Base-by-base conservation (phyloP, 148 eudicot genomes). In the Nepenthes gracilis region DNA sequence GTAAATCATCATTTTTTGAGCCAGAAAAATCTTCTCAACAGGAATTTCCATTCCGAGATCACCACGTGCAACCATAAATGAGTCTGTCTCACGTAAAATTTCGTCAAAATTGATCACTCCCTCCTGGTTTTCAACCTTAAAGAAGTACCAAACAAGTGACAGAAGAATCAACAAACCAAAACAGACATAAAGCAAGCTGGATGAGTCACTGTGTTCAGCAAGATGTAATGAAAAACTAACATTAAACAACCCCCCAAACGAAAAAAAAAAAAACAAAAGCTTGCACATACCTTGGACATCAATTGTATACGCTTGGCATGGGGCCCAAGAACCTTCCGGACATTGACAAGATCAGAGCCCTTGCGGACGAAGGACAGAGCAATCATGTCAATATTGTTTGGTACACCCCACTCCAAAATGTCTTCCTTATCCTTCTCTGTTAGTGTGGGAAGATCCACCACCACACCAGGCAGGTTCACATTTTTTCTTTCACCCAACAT, bases 1-100 rank as follows among this genome's bases (percentile, higher is more conserved):
- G 74, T 87, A 87, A 50, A 87, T 87, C 96, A 87, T 87, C 96
- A 85, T 82, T 47, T 85, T 85, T 47, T 87, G 95, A 5, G 96
- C 90, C 12, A 87, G 77, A 79, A 87, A 87, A 23, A 87, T 87
- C 70, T 87, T 87, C 69, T 87, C 96, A 13, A 87, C 86, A 1
- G 96, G 96, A 45, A 87, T 87, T 75, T 87, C 96, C 96, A 85
- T 87, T 60, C 96, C 96, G 36, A 87, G 87, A 70, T 85, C 96
- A 54, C 96, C 96, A 69, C 96, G 88, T 2, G 96, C 96, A 82
- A 87, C 90, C 96, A 87, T 87, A 61, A 84, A 87, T 6, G 96
- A 74, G 66, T 87, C 95, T 3, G 88, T 87, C 82, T 87, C 95
- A 0, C 87, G 77, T 53, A 87, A 61, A 62, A 85, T 85, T 59